Evolutionary conservation across 768 basidiomycete genomes (phyloP).

Genomic region (Guyanaporus albipodus): DNA sequence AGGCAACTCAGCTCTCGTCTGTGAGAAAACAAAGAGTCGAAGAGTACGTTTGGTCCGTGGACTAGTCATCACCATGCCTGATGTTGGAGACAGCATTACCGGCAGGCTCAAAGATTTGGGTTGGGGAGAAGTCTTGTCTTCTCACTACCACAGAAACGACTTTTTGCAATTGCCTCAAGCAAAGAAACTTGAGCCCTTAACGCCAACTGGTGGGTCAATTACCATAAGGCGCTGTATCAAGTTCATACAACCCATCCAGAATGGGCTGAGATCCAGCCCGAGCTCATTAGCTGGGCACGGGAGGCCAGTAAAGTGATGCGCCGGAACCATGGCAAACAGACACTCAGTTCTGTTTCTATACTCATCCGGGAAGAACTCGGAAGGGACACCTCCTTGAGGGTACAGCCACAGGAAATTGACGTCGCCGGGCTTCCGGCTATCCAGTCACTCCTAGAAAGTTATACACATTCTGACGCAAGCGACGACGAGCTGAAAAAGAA

Average conservation of each 20-base stretch:
- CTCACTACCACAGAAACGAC: not conserved
- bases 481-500: not conserved
- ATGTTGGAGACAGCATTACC: conserved; percentile 3
- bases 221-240: no score
- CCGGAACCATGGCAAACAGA: not conserved
- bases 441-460: not conserved
- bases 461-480: not conserved
- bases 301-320: not conserved
- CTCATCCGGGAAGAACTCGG: not conserved
- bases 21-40: conserved; percentile 1
- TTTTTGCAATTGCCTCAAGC: conserved; percentile 7
- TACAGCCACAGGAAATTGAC: conserved; percentile 3
- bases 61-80: not conserved
- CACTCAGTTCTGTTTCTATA: no score
- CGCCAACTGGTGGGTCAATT: conserved; percentile 8
- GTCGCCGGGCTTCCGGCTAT: conserved; percentile 1
- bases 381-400: not conserved
- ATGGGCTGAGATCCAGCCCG: conserved; percentile 7
- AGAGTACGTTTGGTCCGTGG: conserved; percentile 2
- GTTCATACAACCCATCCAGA: not conserved
- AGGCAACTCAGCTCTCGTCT: not conserved
- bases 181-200: not conserved
- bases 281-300: not conserved
- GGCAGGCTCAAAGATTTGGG: not conserved
- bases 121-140: not conserved